Evolutionary conservation across 768 basidiomycete species (phyloP).

Genomic region (Rhodotorula babjevae): DNA sequence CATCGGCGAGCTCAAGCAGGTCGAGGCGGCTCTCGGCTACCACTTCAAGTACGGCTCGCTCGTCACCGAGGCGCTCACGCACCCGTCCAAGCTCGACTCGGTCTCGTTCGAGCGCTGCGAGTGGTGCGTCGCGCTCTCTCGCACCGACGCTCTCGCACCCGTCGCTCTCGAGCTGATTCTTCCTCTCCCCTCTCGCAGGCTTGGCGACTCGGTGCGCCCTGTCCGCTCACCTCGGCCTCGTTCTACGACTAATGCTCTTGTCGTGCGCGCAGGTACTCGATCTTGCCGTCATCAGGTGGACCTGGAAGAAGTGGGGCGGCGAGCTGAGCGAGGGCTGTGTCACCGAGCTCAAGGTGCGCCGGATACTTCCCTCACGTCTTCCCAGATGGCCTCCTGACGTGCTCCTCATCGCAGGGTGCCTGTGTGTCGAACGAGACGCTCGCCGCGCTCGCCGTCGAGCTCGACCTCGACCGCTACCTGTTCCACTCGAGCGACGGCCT

Average conservation of each 20-base stretch:
- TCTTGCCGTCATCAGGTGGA: neutral
- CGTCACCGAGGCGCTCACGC: conserved; percentile 22
- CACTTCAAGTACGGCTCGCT: conserved; percentile 26
- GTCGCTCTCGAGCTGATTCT: too few relatives aligned
- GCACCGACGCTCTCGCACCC: too few relatives aligned
- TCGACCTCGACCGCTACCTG: conserved; percentile 17
- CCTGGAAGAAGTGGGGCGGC: conserved; percentile 5
- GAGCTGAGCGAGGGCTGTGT: neutral
- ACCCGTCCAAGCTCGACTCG: conserved; percentile 9
- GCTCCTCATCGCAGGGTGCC: neutral
- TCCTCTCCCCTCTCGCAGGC: too few relatives aligned
- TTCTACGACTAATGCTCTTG: neutral
- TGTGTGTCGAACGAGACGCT: conserved; percentile 22
- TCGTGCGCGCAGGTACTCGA: conserved; percentile 10
- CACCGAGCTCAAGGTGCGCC: conserved; percentile 13
- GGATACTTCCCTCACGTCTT: neutral
- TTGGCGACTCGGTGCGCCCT: neutral
- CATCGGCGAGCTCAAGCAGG: neutral
- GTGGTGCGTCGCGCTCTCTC: neutral
- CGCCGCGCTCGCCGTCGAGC: conserved; percentile 22
- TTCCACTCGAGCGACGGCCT: neutral
- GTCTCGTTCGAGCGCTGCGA: conserved; percentile 12
- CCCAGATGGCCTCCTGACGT: neutral
- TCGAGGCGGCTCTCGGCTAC: conserved; percentile 28
- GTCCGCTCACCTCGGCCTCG: too few relatives aligned